Evolutionary conservation across 2,329 filamentous ascomycete genomes (phyloP).

Genomic region (Diplocarpon mali): DNA sequence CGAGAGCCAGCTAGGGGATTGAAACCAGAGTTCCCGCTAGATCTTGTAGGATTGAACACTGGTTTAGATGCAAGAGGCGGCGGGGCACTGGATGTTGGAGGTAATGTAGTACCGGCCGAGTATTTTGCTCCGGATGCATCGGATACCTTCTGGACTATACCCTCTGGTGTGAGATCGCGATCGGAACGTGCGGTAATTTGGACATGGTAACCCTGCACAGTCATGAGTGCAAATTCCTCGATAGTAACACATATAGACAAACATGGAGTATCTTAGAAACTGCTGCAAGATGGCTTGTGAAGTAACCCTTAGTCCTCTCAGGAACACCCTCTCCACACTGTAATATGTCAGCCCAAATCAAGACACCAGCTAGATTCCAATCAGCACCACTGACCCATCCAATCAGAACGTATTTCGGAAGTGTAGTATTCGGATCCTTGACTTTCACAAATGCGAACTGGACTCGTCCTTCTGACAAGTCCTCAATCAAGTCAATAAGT

Average conservation of each 20-base stretch:
- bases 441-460: slow-evolving; percentile 97
- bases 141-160: slow-evolving; percentile 84
- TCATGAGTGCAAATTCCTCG: slow-evolving; percentile 1
- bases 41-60: slow-evolving; percentile 68
- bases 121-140: slow-evolving; percentile 96
- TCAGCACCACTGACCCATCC: slow-evolving; percentile 52
- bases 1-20: slow-evolving; percentile 60
- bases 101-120: slow-evolving; percentile 53
- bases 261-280: slow-evolving; percentile 87
- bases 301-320: slow-evolving; percentile 97
- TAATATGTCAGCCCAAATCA: slow-evolving; percentile 16
- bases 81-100: slow-evolving; percentile 30
- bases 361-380: background rate
- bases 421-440: slow-evolving; percentile 80
- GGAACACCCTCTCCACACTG: slow-evolving; percentile 92
- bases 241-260: slow-evolving; percentile 17
- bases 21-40: slow-evolving; percentile 37
- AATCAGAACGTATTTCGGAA: slow-evolving; percentile 88
- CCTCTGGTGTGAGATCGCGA: slow-evolving; percentile 73
- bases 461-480: slow-evolving; percentile 92
- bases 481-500: slow-evolving; percentile 78
- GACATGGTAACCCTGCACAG: slow-evolving; percentile 72
- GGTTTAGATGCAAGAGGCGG: slow-evolving; percentile 79
- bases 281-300: slow-evolving; percentile 83
- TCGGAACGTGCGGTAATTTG: slow-evolving; percentile 94